Evolutionary conservation across 345 rosid genomes (phyloP), one percentile per base, ranked within the genome.

Genomic region (Corchorus capsularis): DNA sequence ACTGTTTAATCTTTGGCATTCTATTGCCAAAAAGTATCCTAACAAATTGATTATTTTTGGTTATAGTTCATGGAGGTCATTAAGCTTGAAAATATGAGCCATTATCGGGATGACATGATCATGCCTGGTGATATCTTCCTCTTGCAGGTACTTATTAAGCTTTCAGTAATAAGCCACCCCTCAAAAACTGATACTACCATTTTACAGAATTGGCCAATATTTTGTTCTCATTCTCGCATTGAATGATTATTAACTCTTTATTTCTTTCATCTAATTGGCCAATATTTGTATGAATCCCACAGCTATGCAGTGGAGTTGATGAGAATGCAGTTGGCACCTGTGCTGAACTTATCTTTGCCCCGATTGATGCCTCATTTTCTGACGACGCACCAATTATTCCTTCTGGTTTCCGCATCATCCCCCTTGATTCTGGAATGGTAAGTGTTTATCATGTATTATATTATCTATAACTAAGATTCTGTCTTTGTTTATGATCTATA

Each of bases 401-500:
- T 87, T 95, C 96, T 14, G 99, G 99, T 37, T 95, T 95, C 78
- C 97, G 99, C 75, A 91, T 95, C 79, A 95, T 95, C 79, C 99
- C 97, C 17, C 89, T 95, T 22, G 98, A 88, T 76, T 90, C 99
- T 5, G 89, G 86, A 69, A 80, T 85, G 83, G 99, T 95, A 77
- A 16, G 84, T 79, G 61, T 54, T 63, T 17, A 37, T 39, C 60
- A 13, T 76, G 49, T 62, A 22, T 34, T 20, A 45, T 52, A 46
- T 52, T 47, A 64, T 19, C 10, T 70, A 73, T 70, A 73, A 77
- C 27, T 27, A 27, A 27, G 35, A 63, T 70, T 76, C 64, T 77
- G 14, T 71, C 63, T 75, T 50, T 47, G n/a, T 16, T 72, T 1
- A 15, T 10, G n/a, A 46, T 73, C 16, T 56, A 35, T 20, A 45